Base-by-base conservation (phyloP, 2,329 filamentous ascomycete species). In the Aspergillus clavatus region DNA sequence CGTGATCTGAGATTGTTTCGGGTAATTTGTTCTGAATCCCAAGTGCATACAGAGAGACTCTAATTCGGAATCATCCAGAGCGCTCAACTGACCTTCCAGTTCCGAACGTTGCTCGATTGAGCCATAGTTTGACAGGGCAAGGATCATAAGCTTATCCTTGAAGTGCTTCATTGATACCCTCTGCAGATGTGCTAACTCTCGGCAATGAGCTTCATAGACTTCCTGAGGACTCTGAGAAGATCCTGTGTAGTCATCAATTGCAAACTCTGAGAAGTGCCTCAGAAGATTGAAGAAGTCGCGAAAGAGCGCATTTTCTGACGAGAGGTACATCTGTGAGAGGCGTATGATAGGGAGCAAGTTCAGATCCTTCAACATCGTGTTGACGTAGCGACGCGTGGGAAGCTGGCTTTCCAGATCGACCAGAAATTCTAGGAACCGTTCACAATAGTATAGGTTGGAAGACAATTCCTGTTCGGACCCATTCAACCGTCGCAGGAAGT, bases 381-480 rank as follows among this genome's bases (percentile, higher is more conserved):
- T 96, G 62, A 95, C 87, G 64, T 97, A 97, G 66, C 93, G 82
- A 56, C 93, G 79, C 3, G 94, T 98, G 0, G 93, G 93, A 38
- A 97, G 74, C 65, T 98, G 93, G 59, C 91, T 96, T 65, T 94
- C 83, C 16, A 98, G 72, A 63, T 98, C 93, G 7, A 86, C 84
- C 38, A 98, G 74, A 41, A 98, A 84, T 67, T 98, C 93, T 41
- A 93, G 70, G 52, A 97, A 91, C n/a, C 90, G 81, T 67, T 97
- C 91, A 63, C 89, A 95, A 67, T 96, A 98, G 2, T 81, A 70
- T 16, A 89, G 65, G 54, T 86, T 82, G 24, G 89, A 84, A 68
- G 67, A 51, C 45, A 60, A 56, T 16, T 62, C 55, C 41, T 65
- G 63, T 12, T 66, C 66, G 10, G 58, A 23, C 3, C 75, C 72